Conservation (phyloP, 768 basidiomycete genomes). For the Amanita molliuscula region DNA sequence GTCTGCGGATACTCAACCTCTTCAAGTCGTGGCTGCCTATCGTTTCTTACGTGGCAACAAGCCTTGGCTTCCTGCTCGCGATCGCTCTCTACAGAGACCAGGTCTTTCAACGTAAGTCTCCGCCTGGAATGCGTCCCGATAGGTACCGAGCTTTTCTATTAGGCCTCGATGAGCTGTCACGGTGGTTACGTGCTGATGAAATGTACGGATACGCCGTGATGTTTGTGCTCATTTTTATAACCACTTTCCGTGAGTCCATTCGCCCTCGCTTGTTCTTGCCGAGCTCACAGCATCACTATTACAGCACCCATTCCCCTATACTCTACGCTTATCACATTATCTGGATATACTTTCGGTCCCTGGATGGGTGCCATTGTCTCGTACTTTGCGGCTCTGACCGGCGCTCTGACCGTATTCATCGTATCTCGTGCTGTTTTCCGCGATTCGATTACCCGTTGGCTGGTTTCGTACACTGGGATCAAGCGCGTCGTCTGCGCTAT, state of each 20-base stretch:
- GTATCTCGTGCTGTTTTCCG: constrained; percentile 69
- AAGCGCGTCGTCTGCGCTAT: constrained; percentile 80
- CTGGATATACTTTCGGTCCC: constrained; percentile 84
- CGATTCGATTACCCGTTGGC: constrained; percentile 60
- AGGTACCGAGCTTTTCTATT: background rate
- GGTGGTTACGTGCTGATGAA: constrained; percentile 64
- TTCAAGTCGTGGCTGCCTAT: constrained; percentile 71
- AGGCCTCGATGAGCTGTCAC: constrained; percentile 74
- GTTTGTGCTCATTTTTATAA: constrained; percentile 75
- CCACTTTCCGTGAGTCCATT: constrained; percentile 68
- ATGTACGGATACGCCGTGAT: constrained; percentile 70
- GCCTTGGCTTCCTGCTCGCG: constrained; percentile 67
- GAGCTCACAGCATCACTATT: constrained; percentile 2
- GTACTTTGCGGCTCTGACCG: constrained; percentile 76
- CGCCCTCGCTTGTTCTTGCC: background rate
- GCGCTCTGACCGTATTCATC: constrained; percentile 77
- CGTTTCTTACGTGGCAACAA: constrained; percentile 68
- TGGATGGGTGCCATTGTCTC: constrained; percentile 81
- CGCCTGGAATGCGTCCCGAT: background rate
- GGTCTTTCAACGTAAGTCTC: constrained; percentile 65
- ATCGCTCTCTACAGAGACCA: constrained; percentile 77
- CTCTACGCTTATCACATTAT: constrained; percentile 85
- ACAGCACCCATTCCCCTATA: constrained; percentile 85
- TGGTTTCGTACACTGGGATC: constrained; percentile 59
- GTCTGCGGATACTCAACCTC: constrained; percentile 45